Evolutionary conservation across 2,329 filamentous ascomycete genomes (phyloP).

Genomic region (Fusarium sambucinum): DNA sequence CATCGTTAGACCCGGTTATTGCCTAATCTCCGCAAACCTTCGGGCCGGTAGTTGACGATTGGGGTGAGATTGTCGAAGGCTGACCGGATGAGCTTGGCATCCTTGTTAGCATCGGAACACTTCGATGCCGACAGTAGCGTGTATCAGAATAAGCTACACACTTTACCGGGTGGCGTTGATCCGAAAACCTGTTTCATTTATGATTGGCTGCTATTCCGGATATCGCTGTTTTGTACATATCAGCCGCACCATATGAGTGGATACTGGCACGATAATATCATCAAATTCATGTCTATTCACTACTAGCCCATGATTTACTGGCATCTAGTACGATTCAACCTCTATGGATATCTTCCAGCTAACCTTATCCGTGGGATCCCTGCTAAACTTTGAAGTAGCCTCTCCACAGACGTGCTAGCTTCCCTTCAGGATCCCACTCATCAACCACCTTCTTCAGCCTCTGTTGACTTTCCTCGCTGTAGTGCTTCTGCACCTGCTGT

Average conservation of each 20-base stretch:
- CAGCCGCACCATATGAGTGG: background rate
- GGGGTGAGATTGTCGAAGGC: too few relatives aligned
- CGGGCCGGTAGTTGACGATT: background rate
- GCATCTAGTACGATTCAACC: background rate
- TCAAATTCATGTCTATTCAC: background rate
- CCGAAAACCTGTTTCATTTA: background rate
- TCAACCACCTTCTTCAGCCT: conserved; percentile 48
- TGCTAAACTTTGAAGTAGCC: conserved; percentile 53
- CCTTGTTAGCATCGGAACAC: background rate
- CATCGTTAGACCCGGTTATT: background rate
- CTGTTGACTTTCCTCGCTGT: conserved; percentile 55
- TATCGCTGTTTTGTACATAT: background rate
- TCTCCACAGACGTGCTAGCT: conserved; percentile 54
- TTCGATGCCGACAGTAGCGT: conserved; percentile 1
- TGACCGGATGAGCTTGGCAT: background rate
- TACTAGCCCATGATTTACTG: background rate
- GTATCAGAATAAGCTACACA: background rate
- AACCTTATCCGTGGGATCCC: background rate
- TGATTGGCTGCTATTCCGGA: background rate
- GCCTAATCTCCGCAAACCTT: background rate
- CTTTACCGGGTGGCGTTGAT: background rate
- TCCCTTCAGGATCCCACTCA: conserved; percentile 55
- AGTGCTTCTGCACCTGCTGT: conserved; percentile 57
- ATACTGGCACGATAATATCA: background rate
- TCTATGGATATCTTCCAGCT: background rate